Percentiles rank a stretch among this genome's conserved stretches.
phyloP scores from a whole-genome alignment of 2,329 filamentous ascomycete species.

The Cytospora schulzeri region DNA sequence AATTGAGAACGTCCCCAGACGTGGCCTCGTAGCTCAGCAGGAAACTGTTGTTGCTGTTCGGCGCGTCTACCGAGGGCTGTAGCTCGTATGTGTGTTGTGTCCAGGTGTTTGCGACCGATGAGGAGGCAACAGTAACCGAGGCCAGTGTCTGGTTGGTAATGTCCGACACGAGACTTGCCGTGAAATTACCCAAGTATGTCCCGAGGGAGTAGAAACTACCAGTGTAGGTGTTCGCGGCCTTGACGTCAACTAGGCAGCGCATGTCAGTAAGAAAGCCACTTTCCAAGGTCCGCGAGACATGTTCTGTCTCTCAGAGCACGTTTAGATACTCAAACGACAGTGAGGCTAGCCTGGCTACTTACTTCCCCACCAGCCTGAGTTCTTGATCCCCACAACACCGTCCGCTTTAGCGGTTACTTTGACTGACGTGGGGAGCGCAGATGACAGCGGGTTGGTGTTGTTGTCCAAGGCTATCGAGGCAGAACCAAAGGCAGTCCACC shows the following conservation, averaged over 20 bases:
- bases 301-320: not conserved
- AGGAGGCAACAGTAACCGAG: slow-evolving; percentile 48
- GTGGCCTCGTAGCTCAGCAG: slow-evolving; percentile 23
- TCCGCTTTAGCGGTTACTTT: slow-evolving; percentile 38
- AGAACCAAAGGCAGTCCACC: slow-evolving; percentile 47
- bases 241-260: slow-evolving; percentile 16
- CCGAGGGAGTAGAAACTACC: slow-evolving; percentile 58
- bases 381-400: slow-evolving; percentile 18
- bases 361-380: slow-evolving; percentile 28
- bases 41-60: slow-evolving; percentile 36
- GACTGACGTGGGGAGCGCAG: slow-evolving; percentile 54
- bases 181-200: slow-evolving; percentile 49
- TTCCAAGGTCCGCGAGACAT: not conserved
- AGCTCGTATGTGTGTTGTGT: slow-evolving; percentile 54
- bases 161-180: slow-evolving; percentile 48
- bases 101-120: slow-evolving; percentile 46
- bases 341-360: not conserved
- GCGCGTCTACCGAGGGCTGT: slow-evolving; percentile 47
- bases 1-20: slow-evolving; percentile 19
- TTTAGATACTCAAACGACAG: not conserved
- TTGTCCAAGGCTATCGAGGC: slow-evolving; percentile 51
- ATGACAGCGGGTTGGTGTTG: slow-evolving; percentile 50
- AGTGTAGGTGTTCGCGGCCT: slow-evolving; percentile 39
- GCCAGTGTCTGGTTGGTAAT: slow-evolving; percentile 49
- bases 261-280: not conserved